A percentile compares a stretch with the other conserved stretches of the same genome.
These are phyloP conservation scores for Penicillium sp. DNA, from an alignment of 2,329 filamentous ascomycete genomes.

Conservation along the genomic window DNA sequence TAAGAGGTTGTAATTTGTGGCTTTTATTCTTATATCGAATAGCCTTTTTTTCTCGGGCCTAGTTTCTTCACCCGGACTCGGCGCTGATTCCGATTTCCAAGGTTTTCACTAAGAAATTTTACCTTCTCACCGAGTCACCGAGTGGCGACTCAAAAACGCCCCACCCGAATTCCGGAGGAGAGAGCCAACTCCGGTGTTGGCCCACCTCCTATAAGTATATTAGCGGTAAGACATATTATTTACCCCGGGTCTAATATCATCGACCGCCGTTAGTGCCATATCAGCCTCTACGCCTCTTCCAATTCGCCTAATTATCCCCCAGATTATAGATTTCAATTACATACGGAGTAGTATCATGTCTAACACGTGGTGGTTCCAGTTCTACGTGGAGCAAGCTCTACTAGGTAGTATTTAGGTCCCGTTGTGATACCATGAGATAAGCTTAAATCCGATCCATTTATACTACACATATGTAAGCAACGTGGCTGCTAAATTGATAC, in stretches of 20 bases:
- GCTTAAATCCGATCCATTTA: constrained; percentile 3
- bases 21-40: not conserved
- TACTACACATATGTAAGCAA: too few species aligned
- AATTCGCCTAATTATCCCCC: not conserved
- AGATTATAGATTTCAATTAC: not conserved
- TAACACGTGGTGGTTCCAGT: not conserved
- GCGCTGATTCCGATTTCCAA: not conserved
- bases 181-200: not conserved
- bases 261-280: not conserved
- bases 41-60: not conserved
- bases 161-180: not conserved
- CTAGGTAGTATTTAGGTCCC: not conserved
- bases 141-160: constrained; percentile 2
- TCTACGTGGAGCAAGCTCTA: not conserved
- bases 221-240: too few species aligned
- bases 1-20: not conserved
- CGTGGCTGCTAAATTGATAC: not conserved
- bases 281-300: not conserved
- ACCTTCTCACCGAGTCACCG: not conserved
- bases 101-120: not conserved
- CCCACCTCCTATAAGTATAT: not conserved
- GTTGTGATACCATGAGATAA: not conserved
- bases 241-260: not conserved
- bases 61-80: not conserved
- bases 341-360: not conserved